Evolutionary conservation across 345 rosid genomes (phyloP).

Genomic region (Toxicodendron radicans): DNA sequence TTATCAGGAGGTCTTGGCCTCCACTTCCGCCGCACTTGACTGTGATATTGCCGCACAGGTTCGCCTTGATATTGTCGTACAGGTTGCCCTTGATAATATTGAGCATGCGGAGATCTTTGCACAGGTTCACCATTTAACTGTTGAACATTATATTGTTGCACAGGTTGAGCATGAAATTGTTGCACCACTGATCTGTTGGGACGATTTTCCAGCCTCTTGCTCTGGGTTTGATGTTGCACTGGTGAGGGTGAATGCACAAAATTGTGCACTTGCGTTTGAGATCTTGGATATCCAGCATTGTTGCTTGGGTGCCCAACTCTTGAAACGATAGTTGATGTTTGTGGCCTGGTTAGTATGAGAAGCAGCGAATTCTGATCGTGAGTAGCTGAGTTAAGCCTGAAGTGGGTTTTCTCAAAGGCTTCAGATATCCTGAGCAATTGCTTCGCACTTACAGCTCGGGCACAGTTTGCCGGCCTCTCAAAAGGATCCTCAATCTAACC

Average conservation of each 20-base stretch:
- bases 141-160: not conserved
- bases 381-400: conserved; percentile 31
- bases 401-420: conserved; percentile 48
- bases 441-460: conserved; percentile 58
- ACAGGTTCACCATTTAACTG: no score
- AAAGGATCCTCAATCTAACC: conserved; percentile 88
- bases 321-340: conserved; percentile 21
- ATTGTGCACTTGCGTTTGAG: conserved; percentile 25
- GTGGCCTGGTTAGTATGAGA: conserved; percentile 40
- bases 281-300: conserved; percentile 13
- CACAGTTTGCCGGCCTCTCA: conserved; percentile 81
- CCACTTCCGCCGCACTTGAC: conserved; percentile 43
- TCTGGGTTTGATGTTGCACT: conserved; percentile 29
- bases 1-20: conserved; percentile 39
- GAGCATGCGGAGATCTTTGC: not conserved
- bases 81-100: conserved; percentile 11
- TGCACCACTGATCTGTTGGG: conserved; percentile 16
- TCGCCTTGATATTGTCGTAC: conserved; percentile 7
- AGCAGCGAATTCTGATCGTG: conserved; percentile 34
- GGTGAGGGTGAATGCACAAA: conserved; percentile 1
- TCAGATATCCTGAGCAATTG: conserved; percentile 55
- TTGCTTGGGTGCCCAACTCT: conserved; percentile 22
- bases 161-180: not conserved
- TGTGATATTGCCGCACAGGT: not conserved
- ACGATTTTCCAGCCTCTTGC: conserved; percentile 14